Evolutionary conservation across 805 yeast species (phyloP), one percentile per base, ranked within the genome.

Genomic region (Yarrowia deformans): DNA sequence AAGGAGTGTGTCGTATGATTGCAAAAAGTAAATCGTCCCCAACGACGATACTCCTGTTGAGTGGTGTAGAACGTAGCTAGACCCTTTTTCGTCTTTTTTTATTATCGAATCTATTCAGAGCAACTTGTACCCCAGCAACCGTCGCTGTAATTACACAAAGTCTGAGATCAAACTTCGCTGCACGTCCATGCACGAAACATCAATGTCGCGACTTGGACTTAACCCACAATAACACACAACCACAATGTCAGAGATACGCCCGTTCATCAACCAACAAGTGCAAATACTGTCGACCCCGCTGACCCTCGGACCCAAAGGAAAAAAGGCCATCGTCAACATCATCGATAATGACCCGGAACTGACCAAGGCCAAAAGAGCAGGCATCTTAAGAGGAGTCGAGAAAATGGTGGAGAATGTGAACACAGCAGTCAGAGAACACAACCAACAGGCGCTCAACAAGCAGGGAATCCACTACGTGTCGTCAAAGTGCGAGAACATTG

Each of bases 401-500:
- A 60, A 45, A 8, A 60, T 60, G 66, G 66, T 60, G 18, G 43
- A 43, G 7, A 42, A 45, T 67, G 50, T 50, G 16, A 23, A 52
- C 39, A 10, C 64, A 3, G 55, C 60, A 12, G 52, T 42, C 29
- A 37, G 14, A 29, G 52, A 32, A 37, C 55, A 54, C 46, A 43
- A 40, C 50, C 29, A 35, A 34, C 35, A 42, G 23, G 29, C 23
- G 2, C 69, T 58, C 60, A 49, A 46, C 60, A 63, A 43, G 35
- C 50, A 58, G 34, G 67, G 45, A 6, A 14, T 43, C 19, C 67
- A 45, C 18, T 54, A 40, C 54, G 42, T 40, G 12, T 39, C 71
- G 18, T 45, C 69, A n/a, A 56, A 60, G 58, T 69, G 71, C 46
- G 69, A 60, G 39, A 58, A 70, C 14, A 19, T 54, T 8, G 69